Conservation (phyloP, 2,329 filamentous ascomycete species). For the Pseudogymnoascus sp. region DNA sequence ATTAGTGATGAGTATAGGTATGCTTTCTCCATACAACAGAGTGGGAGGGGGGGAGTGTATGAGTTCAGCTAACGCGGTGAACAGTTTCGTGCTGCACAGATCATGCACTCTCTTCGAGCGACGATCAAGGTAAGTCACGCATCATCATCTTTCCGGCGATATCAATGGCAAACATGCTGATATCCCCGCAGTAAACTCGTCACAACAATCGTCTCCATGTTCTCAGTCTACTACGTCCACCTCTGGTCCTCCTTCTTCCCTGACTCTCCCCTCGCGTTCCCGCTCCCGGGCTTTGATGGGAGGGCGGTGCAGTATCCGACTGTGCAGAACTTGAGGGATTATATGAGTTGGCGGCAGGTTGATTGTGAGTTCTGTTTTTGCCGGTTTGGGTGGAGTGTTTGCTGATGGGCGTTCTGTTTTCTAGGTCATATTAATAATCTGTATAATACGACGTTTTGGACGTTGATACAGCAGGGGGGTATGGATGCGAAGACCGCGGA, state of each 20-base stretch:
- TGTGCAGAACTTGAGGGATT: conserved; percentile 75
- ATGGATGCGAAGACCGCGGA: conserved; percentile 74
- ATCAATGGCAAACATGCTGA: conserved; percentile 11
- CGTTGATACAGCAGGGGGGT: conserved; percentile 68
- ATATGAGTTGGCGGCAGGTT: conserved; percentile 93
- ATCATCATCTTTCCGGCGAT: neutral
- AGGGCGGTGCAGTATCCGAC: conserved; percentile 84
- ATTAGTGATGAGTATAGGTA: conserved; percentile 90
- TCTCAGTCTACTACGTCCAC: conserved; percentile 83
- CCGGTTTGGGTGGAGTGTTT: too few relatives aligned
- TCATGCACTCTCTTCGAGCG: conserved; percentile 76
- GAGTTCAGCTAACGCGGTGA: conserved; percentile 16
- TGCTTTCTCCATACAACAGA: neutral
- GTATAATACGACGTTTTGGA: conserved; percentile 97
- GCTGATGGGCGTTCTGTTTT: neutral
- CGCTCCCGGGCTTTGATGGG: conserved; percentile 86
- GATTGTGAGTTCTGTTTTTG: conserved; percentile 64
- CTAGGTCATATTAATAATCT: conserved; percentile 94
- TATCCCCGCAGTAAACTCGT: conserved; percentile 65
- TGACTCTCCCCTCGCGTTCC: conserved; percentile 57
- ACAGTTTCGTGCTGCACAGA: conserved; percentile 82
- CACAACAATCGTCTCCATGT: conserved; percentile 84
- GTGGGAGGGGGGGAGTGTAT: neutral
- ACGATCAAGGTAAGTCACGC: conserved; percentile 57
- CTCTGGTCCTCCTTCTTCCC: conserved; percentile 72